A percentile compares a stretch with the other conserved stretches of the same genome.
Conservation (phyloP, 352 stramenopile genomes). For the Thraustochytrium sp. region DNA sequence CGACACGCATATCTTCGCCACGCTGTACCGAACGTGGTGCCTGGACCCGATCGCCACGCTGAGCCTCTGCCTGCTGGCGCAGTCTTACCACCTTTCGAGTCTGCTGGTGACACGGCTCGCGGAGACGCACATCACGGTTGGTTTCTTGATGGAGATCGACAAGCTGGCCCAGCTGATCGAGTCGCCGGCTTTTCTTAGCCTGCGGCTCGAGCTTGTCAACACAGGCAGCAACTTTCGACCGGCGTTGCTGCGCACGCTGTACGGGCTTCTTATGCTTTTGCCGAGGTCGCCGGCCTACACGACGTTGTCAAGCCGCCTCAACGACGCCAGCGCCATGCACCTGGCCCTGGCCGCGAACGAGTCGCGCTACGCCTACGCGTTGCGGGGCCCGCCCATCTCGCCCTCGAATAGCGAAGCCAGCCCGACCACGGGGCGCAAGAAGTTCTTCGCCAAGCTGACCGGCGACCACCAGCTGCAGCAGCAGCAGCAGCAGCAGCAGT, state of each 20-base stretch:
- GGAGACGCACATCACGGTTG: conserved; percentile 91
- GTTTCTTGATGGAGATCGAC: conserved; percentile 98
- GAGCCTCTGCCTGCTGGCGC: conserved; percentile 91
- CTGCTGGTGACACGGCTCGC: conserved; percentile 92
- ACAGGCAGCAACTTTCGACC: conserved; percentile 21
- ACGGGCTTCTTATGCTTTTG: conserved; percentile 50
- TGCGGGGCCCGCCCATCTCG: too few relatives aligned
- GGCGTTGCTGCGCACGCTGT: conserved; percentile 31
- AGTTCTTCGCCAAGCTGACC: background rate
- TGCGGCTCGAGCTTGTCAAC: conserved; percentile 95
- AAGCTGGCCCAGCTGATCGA: conserved; percentile 99
- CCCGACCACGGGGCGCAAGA: background rate
- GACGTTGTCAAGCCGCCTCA: conserved; percentile 52
- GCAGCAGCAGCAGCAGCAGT: too few relatives aligned
- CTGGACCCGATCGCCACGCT: conserved; percentile 85
- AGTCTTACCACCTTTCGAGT: conserved; percentile 94
- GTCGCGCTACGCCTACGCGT: too few relatives aligned
- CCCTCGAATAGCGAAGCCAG: too few relatives aligned
- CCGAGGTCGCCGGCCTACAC: conserved; percentile 45
- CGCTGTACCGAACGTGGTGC: conserved; percentile 87
- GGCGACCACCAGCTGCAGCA: background rate
- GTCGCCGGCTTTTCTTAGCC: conserved; percentile 97
- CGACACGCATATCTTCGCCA: conserved; percentile 63
- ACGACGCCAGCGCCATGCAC: conserved; percentile 1
- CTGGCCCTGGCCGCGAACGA: conserved; percentile 3